Conservation (phyloP, 2,329 filamentous ascomycete species). For the Geosmithia flava region DNA sequence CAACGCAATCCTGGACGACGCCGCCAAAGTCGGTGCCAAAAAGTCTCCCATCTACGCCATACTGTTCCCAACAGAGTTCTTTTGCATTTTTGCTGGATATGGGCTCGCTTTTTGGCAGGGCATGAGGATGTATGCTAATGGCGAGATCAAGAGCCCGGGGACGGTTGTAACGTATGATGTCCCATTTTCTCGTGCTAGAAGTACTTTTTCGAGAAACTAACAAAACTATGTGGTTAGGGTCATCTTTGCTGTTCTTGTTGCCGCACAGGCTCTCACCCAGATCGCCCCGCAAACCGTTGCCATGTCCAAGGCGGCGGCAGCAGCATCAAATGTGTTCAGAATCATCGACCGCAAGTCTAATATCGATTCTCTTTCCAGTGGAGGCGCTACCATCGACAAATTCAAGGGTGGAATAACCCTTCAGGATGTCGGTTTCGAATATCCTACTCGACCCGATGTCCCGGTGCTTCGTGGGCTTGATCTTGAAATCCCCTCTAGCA, state of each 20-base stretch:
- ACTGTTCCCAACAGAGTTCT: slow-evolving; percentile 31
- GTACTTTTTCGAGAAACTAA: neutral
- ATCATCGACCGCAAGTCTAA: slow-evolving; percentile 31
- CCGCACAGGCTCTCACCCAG: slow-evolving; percentile 28
- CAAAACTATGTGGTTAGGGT: slow-evolving; percentile 19
- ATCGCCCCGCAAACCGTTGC: slow-evolving; percentile 33
- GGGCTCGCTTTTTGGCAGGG: slow-evolving; percentile 40
- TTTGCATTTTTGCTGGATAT: slow-evolving; percentile 33
- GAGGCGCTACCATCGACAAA: slow-evolving; percentile 15
- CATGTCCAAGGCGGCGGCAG: slow-evolving; percentile 31
- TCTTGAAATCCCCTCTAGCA: slow-evolving; percentile 29
- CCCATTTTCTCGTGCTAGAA: neutral
- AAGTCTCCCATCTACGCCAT: slow-evolving; percentile 30
- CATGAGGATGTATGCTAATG: slow-evolving; percentile 28
- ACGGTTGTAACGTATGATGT: slow-evolving; percentile 29
- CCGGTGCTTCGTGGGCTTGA: slow-evolving; percentile 28
- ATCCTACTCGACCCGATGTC: slow-evolving; percentile 41
- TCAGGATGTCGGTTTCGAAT: slow-evolving; percentile 35
- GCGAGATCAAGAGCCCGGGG: slow-evolving; percentile 30
- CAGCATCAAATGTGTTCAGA: slow-evolving; percentile 32
- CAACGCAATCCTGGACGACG: slow-evolving; percentile 25
- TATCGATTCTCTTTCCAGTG: slow-evolving; percentile 27
- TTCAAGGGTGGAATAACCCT: slow-evolving; percentile 34
- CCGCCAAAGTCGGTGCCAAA: slow-evolving; percentile 22
- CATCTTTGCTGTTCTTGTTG: slow-evolving; percentile 33